Percentiles rank a stretch among this genome's conserved stretches.
phyloP scores from a whole-genome alignment of 2,329 filamentous ascomycete genomes.

The Scopulariopsis brevicaulis region DNA sequence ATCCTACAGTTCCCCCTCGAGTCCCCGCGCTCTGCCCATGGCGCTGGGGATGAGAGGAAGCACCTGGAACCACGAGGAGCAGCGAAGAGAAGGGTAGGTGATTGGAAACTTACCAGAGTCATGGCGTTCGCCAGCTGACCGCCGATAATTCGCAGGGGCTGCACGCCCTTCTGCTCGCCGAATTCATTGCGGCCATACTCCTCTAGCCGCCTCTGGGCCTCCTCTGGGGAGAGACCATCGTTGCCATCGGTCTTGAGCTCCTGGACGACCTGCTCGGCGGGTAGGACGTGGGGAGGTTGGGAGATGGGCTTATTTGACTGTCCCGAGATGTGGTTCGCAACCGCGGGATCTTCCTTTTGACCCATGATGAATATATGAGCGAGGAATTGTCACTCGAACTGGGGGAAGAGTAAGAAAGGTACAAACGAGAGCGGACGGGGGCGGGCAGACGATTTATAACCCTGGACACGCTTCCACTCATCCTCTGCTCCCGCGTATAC shows the following conservation, averaged over 20 bases:
- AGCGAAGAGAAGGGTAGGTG: not conserved
- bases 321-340: slow-evolving; percentile 22
- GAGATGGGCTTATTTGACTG: slow-evolving; percentile 40
- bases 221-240: slow-evolving; percentile 42
- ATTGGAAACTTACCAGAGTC: slow-evolving; percentile 39
- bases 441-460: not conserved
- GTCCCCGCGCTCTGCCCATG: not conserved
- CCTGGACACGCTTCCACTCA: not conserved
- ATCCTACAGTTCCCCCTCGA: not conserved
- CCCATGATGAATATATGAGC: slow-evolving; percentile 12
- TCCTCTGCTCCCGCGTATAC: not conserved
- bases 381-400: not conserved
- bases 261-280: slow-evolving; percentile 35
- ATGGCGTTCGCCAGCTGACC: slow-evolving; percentile 58
- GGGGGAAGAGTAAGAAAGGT: not conserved
- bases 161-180: slow-evolving; percentile 47
- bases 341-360: slow-evolving; percentile 12
- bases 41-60: not conserved
- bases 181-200: slow-evolving; percentile 53
- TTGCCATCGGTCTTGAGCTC: slow-evolving; percentile 44
- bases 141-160: slow-evolving; percentile 50
- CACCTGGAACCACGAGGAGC: not conserved
- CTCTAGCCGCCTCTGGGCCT: slow-evolving; percentile 42
- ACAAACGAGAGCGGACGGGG: not conserved
- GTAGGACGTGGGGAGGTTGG: slow-evolving; percentile 50